These are phyloP conservation scores for Candida mesenterica DNA, from an alignment of 1,139 yeast genomes.

Conservation along the genomic window DNA sequence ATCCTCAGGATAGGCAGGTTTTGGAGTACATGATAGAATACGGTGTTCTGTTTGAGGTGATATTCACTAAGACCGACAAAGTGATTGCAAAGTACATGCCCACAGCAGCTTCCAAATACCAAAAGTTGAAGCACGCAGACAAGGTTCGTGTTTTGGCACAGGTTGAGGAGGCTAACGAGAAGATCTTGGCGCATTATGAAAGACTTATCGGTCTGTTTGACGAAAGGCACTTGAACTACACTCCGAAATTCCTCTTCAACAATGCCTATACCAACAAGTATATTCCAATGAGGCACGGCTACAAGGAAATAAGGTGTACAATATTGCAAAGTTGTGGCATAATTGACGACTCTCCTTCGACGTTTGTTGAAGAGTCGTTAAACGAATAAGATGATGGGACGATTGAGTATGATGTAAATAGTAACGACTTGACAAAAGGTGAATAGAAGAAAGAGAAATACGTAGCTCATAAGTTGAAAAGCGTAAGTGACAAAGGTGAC, in stretches of 20 bases:
- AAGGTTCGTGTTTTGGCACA: neutral
- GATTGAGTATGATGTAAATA: too few species aligned
- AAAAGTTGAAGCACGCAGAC: constrained; percentile 6
- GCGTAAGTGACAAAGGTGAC: too few species aligned
- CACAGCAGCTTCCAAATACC: constrained; percentile 3
- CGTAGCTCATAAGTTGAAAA: too few species aligned
- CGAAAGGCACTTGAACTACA: constrained; percentile 23
- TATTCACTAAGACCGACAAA: constrained; percentile 74
- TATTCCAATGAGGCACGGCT: constrained; percentile 29
- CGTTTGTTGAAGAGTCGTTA: neutral
- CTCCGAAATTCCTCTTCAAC: constrained; percentile 35
- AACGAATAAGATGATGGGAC: too few species aligned
- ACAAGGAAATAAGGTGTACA: constrained; percentile 34
- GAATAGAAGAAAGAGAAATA: too few species aligned
- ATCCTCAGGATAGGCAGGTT: constrained; percentile 53
- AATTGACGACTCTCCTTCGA: constrained; percentile 6
- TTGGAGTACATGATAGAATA: constrained; percentile 47
- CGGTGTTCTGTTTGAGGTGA: constrained; percentile 70
- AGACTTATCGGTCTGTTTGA: constrained; percentile 23
- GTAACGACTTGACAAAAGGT: too few species aligned
- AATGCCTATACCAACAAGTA: constrained; percentile 27
- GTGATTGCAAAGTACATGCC: constrained; percentile 29
- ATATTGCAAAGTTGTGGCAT: constrained; percentile 27
- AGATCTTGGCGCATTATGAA: constrained; percentile 23
- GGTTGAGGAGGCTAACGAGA: constrained; percentile 21